These are phyloP conservation scores for Naganishia vaughanmartiniae DNA, from an alignment of 768 basidiomycete species.

Conservation along the genomic window DNA sequence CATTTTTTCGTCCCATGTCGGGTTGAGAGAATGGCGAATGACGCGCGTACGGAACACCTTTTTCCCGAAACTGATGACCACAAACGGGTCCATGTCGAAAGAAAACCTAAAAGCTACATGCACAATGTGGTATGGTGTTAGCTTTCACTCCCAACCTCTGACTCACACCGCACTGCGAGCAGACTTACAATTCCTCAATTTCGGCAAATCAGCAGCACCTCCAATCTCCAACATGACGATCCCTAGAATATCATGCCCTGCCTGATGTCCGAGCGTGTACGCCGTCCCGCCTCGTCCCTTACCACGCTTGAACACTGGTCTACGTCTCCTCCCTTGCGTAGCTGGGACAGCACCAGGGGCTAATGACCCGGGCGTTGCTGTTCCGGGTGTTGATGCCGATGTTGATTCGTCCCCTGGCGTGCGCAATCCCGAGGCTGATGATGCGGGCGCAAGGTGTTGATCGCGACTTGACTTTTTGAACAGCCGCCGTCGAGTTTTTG, in stretches of 20 bases:
- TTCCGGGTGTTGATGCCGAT: constrained; percentile 14
- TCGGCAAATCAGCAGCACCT: constrained; percentile 77
- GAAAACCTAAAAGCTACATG: constrained; percentile 41
- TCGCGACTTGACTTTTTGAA: constrained; percentile 19
- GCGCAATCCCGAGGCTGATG: neutral
- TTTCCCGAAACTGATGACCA: constrained; percentile 91
- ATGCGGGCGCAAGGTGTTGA: neutral
- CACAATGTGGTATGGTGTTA: neutral
- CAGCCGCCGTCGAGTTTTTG: neutral
- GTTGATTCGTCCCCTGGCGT: neutral
- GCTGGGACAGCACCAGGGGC: constrained; percentile 33
- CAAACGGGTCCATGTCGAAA: constrained; percentile 93
- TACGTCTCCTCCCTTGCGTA: constrained; percentile 22
- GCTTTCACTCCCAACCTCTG: neutral
- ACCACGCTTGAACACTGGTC: constrained; percentile 35
- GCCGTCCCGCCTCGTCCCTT: constrained; percentile 42
- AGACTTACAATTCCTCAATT: constrained; percentile 75
- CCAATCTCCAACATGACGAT: constrained; percentile 93
- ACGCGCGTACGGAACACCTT: constrained; percentile 83
- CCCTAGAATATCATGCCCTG: constrained; percentile 78
- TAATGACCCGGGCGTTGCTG: constrained; percentile 24
- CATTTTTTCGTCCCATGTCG: constrained; percentile 90
- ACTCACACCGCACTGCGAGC: neutral
- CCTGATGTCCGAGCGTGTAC: constrained; percentile 61
- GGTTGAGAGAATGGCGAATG: constrained; percentile 60